phyloP scores from a whole-genome alignment of 2,329 filamentous ascomycete genomes.

The Neofusicoccum sp. region DNA sequence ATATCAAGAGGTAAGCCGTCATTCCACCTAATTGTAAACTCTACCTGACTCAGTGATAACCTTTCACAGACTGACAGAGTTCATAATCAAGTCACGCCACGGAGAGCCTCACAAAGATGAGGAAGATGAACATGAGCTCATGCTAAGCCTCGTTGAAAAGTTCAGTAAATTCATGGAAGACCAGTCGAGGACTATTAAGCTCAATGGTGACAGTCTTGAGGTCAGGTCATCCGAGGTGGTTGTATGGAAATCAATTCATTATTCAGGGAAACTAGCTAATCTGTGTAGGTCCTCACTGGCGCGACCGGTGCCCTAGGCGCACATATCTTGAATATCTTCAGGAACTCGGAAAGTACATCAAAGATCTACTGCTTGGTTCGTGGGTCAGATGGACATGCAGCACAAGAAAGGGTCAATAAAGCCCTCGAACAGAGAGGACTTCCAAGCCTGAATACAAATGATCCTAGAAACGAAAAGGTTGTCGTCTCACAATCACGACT shows the following conservation, averaged over 20 bases:
- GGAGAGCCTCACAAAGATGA: constrained; percentile 31
- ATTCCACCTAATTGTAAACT: background rate
- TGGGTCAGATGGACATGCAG: constrained; percentile 43
- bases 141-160: constrained; percentile 48
- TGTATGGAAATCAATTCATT: background rate
- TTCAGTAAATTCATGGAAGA: constrained; percentile 44
- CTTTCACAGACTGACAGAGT: constrained; percentile 30
- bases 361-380: constrained; percentile 59
- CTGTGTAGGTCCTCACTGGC: constrained; percentile 44
- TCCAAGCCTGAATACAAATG: constrained; percentile 22
- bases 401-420: constrained; percentile 45
- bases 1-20: constrained; percentile 36
- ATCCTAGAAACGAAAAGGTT: constrained; percentile 37
- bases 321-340: constrained; percentile 50
- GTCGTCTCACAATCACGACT: constrained; percentile 50
- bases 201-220: background rate
- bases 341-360: constrained; percentile 36
- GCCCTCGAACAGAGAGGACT: constrained; percentile 43
- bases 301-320: constrained; percentile 53
- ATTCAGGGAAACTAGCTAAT: background rate
- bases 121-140: constrained; percentile 40
- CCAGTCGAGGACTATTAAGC: background rate
- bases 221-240: background rate
- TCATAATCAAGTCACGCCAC: constrained; percentile 40
- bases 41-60: background rate